Conservation (phyloP, 23 red algal genomes). For the Pyropia yezoensis region DNA sequence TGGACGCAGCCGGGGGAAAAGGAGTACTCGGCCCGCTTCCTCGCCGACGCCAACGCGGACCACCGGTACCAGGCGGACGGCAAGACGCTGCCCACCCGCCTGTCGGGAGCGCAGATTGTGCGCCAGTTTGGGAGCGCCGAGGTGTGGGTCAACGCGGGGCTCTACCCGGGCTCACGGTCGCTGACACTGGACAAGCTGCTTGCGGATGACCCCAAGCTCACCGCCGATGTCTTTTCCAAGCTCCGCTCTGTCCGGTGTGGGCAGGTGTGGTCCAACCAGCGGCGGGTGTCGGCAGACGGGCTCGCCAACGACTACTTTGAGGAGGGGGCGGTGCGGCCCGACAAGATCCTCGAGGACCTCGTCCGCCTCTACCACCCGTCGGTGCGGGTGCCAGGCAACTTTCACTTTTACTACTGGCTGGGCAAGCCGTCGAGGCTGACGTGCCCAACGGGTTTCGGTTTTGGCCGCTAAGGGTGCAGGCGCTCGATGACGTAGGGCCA, state of each 20-base stretch:
- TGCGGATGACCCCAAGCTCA: not conserved
- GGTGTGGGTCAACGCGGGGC: constrained; percentile 10
- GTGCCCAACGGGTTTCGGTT: too few species aligned
- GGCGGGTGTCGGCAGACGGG: not conserved
- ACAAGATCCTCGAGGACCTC: constrained; percentile 9
- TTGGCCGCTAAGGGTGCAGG: too few species aligned
- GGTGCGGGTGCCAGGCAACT: not conserved
- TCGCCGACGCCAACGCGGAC: constrained; percentile 7
- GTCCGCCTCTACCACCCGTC: constrained; percentile 3
- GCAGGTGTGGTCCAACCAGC: constrained; percentile 10
- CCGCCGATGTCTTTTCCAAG: not conserved
- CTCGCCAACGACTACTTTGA: constrained; percentile 13
- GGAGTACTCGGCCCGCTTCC: constrained; percentile 4
- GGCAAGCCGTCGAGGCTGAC: not conserved
- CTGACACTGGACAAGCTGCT: constrained; percentile 6
- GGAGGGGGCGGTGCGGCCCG: constrained; percentile 9
- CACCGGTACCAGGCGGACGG: constrained; percentile 6
- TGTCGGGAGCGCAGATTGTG: not conserved
- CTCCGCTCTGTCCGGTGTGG: constrained; percentile 2
- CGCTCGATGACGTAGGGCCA: too few species aligned
- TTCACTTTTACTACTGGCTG: constrained; percentile 16
- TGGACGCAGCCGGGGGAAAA: not conserved
- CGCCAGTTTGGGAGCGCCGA: constrained; percentile 3
- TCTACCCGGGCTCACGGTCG: not conserved
- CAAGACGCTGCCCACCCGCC: not conserved